A percentile compares a stretch with the other conserved stretches of the same genome.
These are phyloP conservation scores for Sphagnurus paluster DNA, from an alignment of 1,284 basidiomycete genomes.

Conservation along the genomic window DNA sequence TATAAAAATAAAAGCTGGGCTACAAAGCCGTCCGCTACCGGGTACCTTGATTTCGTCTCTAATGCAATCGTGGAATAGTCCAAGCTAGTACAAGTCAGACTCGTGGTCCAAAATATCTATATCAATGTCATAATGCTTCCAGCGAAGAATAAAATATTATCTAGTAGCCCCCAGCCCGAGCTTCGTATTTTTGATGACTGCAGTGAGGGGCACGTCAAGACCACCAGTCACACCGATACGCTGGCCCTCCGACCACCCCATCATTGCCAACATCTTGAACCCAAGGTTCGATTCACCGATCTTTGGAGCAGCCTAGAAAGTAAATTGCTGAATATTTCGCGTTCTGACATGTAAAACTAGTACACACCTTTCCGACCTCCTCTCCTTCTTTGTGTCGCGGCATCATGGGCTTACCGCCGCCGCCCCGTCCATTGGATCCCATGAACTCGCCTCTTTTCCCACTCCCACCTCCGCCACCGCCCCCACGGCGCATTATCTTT, in stretches of 20 bases:
- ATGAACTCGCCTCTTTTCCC: conserved; percentile 33
- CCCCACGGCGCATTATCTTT: conserved; percentile 46
- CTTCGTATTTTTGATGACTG: conserved; percentile 75
- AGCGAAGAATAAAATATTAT: conserved; percentile 13
- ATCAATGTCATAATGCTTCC: too few relatives aligned
- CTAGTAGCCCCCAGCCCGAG: conserved; percentile 65
- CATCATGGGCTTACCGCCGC: conserved; percentile 25
- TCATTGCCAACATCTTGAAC: conserved; percentile 72
- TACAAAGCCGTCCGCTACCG: too few relatives aligned
- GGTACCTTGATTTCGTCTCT: too few relatives aligned
- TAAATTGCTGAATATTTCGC: conserved; percentile 1
- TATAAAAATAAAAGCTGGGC: too few relatives aligned
- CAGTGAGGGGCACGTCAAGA: conserved; percentile 66
- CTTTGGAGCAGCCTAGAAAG: conserved; percentile 63
- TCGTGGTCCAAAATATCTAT: too few relatives aligned
- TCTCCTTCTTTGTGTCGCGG: conserved; percentile 69
- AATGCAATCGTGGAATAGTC: too few relatives aligned
- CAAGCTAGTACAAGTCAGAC: too few relatives aligned
- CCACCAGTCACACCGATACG: conserved; percentile 61
- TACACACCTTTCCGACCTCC: conserved; percentile 65
- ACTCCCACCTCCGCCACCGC: conserved; percentile 29
- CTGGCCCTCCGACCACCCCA: conserved; percentile 78
- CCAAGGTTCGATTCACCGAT: conserved; percentile 71
- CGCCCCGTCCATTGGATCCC: conserved; percentile 29
- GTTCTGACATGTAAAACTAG: conserved; percentile 1